Evolutionary conservation across 371 early-diverging fungal species (phyloP).

Genomic region (Smittium culicis): DNA sequence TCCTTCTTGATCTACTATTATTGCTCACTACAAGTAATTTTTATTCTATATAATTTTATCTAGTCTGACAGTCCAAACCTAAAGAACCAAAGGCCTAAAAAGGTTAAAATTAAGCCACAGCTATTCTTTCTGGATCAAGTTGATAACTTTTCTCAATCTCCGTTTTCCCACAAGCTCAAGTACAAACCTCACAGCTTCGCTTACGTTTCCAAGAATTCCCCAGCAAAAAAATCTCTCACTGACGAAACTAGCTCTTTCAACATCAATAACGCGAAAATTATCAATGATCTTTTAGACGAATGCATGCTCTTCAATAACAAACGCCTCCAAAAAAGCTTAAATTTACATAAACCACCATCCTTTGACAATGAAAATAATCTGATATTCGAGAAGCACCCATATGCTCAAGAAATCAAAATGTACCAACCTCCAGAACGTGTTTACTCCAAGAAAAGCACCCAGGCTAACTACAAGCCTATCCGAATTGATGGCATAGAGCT

Average conservation of each 20-base stretch:
- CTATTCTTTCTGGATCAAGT: background rate
- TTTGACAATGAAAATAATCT: background rate
- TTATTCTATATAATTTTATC: too few species aligned
- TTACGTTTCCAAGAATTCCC: background rate
- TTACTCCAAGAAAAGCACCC: background rate
- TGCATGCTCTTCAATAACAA: too few species aligned
- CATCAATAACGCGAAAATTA: too few species aligned
- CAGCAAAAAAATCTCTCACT: too few species aligned
- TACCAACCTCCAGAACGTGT: background rate
- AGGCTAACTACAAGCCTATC: background rate
- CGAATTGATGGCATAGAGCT: conserved; percentile 39
- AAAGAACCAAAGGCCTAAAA: conserved; percentile 33
- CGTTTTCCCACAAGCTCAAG: background rate
- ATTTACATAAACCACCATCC: too few species aligned
- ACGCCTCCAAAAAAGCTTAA: too few species aligned
- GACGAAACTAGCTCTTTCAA: too few species aligned
- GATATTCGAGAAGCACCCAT: background rate
- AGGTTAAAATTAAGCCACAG: background rate
- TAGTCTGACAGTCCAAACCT: too few species aligned
- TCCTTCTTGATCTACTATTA: too few species aligned
- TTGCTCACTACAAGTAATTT: too few species aligned
- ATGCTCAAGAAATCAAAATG: background rate
- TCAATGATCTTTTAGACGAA: too few species aligned
- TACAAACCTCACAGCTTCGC: background rate
- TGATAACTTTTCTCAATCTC: background rate